phyloP scores from a whole-genome alignment of 805 yeast species.

The Lipomyces mesembrius region DNA sequence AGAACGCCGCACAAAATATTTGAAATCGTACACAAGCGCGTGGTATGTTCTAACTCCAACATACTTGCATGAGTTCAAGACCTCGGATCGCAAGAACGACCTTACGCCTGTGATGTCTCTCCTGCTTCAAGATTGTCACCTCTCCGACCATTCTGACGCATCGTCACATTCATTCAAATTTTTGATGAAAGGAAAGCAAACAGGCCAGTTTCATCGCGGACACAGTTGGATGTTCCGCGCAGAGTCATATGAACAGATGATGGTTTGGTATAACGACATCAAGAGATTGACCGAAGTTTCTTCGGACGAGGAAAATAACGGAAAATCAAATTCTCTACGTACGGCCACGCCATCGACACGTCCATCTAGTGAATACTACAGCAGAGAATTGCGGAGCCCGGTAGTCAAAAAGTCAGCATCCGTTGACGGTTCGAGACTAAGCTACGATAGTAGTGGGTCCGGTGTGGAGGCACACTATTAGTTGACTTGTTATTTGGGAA shows the following conservation, averaged over 20 bases:
- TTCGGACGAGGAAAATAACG: not conserved
- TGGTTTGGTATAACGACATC: constrained; percentile 82
- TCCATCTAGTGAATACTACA: constrained; percentile 22
- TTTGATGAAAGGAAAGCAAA: constrained; percentile 73
- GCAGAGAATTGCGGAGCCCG: constrained; percentile 3
- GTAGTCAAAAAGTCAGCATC: not conserved
- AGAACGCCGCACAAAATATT: constrained; percentile 87
- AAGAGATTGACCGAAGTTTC: constrained; percentile 45
- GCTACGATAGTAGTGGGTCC: constrained; percentile 8
- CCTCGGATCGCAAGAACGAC: constrained; percentile 80
- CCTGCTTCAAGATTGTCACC: constrained; percentile 74
- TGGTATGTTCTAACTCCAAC: constrained; percentile 91
- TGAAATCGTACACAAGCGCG: constrained; percentile 88
- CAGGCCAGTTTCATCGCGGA: constrained; percentile 74
- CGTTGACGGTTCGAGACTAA: not conserved
- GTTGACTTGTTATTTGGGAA: not conserved
- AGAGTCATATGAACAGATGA: constrained; percentile 79
- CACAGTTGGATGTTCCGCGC: constrained; percentile 96
- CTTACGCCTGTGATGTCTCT: constrained; percentile 82
- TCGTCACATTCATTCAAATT: constrained; percentile 57
- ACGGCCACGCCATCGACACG: constrained; percentile 11
- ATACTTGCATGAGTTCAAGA: constrained; percentile 87
- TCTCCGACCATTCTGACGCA: constrained; percentile 61
- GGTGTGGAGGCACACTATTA: constrained; percentile 2
- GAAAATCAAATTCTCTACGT: not conserved